A percentile compares a stretch with the other conserved stretches of the same genome.
Evolutionary conservation across 805 yeast genomes (phyloP).

Genomic region (Wickerhamiella parazyma): DNA sequence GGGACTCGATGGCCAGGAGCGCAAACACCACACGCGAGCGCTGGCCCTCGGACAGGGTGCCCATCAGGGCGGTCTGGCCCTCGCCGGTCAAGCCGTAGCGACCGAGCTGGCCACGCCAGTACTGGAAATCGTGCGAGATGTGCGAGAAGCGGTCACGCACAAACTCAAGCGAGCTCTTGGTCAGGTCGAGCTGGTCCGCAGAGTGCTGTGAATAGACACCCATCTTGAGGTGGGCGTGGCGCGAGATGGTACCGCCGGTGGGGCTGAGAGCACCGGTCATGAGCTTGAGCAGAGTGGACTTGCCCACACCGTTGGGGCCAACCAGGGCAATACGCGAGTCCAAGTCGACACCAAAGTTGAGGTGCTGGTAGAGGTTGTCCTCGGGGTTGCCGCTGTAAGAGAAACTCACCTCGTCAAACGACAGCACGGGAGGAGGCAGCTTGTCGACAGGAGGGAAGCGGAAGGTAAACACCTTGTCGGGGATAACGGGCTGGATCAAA

Average conservation of each 20-base stretch:
- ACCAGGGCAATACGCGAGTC: constrained; percentile 96
- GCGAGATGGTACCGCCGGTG: constrained; percentile 88
- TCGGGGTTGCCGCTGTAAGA: constrained; percentile 63
- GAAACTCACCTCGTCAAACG: constrained; percentile 90
- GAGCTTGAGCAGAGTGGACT: constrained; percentile 85
- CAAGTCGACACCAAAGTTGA: constrained; percentile 98
- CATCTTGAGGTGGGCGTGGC: constrained; percentile 93
- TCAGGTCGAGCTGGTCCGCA: constrained; percentile 91
- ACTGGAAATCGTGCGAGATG: constrained; percentile 95
- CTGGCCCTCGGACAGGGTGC: constrained; percentile 97
- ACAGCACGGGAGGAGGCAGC: constrained; percentile 96
- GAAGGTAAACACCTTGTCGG: constrained; percentile 88
- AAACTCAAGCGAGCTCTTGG: constrained; percentile 90
- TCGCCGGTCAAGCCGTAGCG: constrained; percentile 98
- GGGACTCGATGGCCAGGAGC: constrained; percentile 83
- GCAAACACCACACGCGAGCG: constrained; percentile 98
- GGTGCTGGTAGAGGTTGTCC: constrained; percentile 75
- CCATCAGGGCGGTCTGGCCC: constrained; percentile 97
- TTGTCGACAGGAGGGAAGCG: constrained; percentile 90
- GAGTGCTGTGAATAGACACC: constrained; percentile 99
- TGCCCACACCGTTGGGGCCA: constrained; percentile 99
- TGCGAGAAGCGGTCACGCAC: constrained; percentile 86
- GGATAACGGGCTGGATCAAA: constrained; percentile 72
- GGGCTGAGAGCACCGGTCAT: constrained; percentile 92
- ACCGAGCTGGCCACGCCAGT: constrained; percentile 89